Base-by-base conservation (phyloP, 2,329 filamentous ascomycete genomes). In the Trichoderma aggressivum region DNA sequence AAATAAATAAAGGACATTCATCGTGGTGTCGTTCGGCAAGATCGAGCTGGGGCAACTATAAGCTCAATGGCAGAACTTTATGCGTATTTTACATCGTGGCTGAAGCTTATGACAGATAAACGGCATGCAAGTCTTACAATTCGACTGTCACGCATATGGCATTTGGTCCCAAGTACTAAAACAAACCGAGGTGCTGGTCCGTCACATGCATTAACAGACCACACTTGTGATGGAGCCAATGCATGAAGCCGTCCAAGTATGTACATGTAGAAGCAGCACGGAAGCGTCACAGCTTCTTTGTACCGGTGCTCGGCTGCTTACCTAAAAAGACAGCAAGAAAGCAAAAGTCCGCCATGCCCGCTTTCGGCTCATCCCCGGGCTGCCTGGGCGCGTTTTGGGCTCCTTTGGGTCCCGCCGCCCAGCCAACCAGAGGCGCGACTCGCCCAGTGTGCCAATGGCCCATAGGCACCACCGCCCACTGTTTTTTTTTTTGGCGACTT, bases 391-490 rank as follows among this genome's bases (percentile, higher is more conserved):
- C 67, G 61, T 63, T 36, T 62, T 59, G 34, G 69, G 62, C 56
- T 28, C 26, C 34, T 43, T 43, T 34, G 39, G 18, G 16, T 4
- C 59, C 59, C 67, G 65, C 59, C 63, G 59, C 67, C 60, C 28
- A 72, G 65, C 70, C 70, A 72, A 72, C 70, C 70, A 71, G 65
- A 50, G 34, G 70, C 70, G 70, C 70, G 70, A 65, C 64, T 71
- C 70, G 56, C 58, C 58, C 34, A 58, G 18, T 30, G 53, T 71
- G 34, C 50, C 24, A 62, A 62, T 53, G 55, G n/a, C n/a, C n/a
- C 55, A 16, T 64, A 58, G 66, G 65, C 58, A 72, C 59, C 66
- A 24, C 65, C 26, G 34, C 30, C 30, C 56, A 50, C 66, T 50
- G 65, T 61, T 72, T 70, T 72, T 18, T 43, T 43, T 43, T 43